Percentiles rank a stretch among this genome's conserved stretches.
These are phyloP conservation scores for Colletotrichum chrysophilum DNA, from an alignment of 2,329 filamentous ascomycete genomes.

Conservation along the genomic window DNA sequence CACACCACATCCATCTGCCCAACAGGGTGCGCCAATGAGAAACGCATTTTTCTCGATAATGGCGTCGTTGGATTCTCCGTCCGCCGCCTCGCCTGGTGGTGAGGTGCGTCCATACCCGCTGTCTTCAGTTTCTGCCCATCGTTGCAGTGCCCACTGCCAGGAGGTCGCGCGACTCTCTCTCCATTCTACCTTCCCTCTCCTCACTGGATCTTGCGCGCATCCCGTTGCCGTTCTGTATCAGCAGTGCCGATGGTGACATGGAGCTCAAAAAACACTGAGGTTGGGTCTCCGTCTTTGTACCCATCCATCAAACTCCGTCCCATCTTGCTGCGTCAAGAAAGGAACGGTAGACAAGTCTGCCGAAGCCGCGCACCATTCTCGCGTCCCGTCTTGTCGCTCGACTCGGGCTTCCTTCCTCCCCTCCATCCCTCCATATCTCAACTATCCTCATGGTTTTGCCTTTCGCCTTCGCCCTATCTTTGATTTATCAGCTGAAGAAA, in stretches of 20 bases:
- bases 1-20: background rate
- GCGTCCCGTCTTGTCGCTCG: background rate
- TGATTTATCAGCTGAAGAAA: constrained; percentile 14
- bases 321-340: constrained; percentile 1
- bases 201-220: background rate
- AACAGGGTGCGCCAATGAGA: background rate
- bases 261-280: background rate
- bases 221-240: background rate
- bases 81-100: too few species aligned
- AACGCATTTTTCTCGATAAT: background rate
- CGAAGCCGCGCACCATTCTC: background rate
- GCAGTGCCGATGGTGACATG: background rate
- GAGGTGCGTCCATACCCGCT: background rate
- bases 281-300: background rate
- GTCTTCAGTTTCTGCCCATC: background rate
- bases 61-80: background rate
- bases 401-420: background rate
- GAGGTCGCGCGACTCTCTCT: background rate
- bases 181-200: background rate
- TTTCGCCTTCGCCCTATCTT: constrained; percentile 1
- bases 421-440: background rate
- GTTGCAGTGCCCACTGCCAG: background rate
- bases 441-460: background rate
- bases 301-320: constrained; percentile 1
- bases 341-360: background rate